These are phyloP conservation scores for Alloteropsis semialata DNA, from an alignment of 176 grass and related monocot genomes.

Conservation along the genomic window DNA sequence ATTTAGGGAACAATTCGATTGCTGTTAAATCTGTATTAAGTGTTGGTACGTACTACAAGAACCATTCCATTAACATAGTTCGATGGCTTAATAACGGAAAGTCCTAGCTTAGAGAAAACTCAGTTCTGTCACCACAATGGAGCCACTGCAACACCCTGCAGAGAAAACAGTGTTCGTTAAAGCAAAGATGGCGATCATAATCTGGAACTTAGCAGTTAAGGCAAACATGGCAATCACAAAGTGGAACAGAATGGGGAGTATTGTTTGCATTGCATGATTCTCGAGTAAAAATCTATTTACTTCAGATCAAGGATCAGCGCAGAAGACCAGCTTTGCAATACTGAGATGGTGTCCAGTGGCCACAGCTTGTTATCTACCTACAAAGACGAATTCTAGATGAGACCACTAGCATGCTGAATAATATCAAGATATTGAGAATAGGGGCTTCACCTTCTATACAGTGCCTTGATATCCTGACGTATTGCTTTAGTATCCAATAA, in stretches of 20 bases:
- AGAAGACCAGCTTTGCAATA: conserved; percentile 18
- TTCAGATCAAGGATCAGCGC: not conserved
- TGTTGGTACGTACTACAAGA: not conserved
- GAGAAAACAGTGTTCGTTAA: not conserved
- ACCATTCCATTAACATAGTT: not conserved
- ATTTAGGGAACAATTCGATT: too few species aligned
- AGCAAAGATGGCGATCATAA: not conserved
- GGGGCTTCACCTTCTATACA: conserved; percentile 72
- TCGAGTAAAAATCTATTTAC: conserved; percentile 12
- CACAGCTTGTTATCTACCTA: conserved; percentile 22
- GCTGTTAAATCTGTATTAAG: too few species aligned
- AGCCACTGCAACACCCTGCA: conserved; percentile 29
- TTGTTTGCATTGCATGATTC: not conserved
- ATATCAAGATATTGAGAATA: not conserved
- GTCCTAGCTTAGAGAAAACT: not conserved
- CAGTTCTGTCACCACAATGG: not conserved
- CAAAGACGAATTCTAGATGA: not conserved
- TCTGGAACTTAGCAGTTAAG: too few species aligned
- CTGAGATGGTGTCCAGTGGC: conserved; percentile 24
- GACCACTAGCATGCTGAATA: not conserved
- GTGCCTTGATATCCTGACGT: conserved; percentile 64
- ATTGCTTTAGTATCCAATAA: conserved; percentile 60
- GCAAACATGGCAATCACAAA: too few species aligned
- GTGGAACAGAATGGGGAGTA: not conserved
- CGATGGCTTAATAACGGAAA: not conserved